Conservation (phyloP, 2,329 filamentous ascomycete genomes). For the Cryphonectria carpinicola region DNA sequence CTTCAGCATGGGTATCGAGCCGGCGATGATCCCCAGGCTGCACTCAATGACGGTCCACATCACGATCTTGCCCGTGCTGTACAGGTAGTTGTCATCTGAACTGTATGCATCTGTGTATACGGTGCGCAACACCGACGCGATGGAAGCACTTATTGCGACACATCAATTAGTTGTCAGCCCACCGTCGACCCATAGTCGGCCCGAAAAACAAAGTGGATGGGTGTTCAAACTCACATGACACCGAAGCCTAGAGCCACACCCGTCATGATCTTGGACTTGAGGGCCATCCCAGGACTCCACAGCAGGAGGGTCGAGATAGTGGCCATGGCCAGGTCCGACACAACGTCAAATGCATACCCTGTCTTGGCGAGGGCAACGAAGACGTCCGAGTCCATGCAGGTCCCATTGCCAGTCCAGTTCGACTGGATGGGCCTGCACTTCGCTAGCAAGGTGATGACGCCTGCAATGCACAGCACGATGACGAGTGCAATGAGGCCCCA, state of each 20-base stretch:
- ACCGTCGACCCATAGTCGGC: not conserved
- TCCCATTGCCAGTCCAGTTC: constrained; percentile 25
- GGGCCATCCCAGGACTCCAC: constrained; percentile 23
- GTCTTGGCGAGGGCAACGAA: constrained; percentile 28
- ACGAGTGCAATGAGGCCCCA: constrained; percentile 28
- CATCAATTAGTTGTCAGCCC: not conserved
- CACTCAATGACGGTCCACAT: constrained; percentile 29
- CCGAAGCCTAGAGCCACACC: constrained; percentile 22
- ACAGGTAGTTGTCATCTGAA: constrained; percentile 26
- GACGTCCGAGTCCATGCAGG: constrained; percentile 23
- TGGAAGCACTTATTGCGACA: constrained; percentile 20
- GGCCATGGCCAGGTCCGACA: constrained; percentile 27
- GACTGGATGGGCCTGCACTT: constrained; percentile 27
- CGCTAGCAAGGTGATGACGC: constrained; percentile 25
- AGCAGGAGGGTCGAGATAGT: constrained; percentile 25
- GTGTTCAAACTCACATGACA: constrained; percentile 19
- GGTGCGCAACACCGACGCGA: constrained; percentile 26
- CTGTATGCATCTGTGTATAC: constrained; percentile 27
- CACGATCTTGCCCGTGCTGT: constrained; percentile 28
- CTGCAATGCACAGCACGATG: constrained; percentile 25
- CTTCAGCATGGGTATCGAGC: constrained; percentile 26
- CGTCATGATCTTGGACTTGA: constrained; percentile 22
- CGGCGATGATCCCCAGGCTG: constrained; percentile 25
- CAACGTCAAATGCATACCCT: constrained; percentile 25
- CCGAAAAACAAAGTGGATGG: not conserved